A percentile compares a stretch with the other conserved stretches of the same genome.
Conservation (phyloP, 352 stramenopile genomes). For the Pythium insidiosum region DNA sequence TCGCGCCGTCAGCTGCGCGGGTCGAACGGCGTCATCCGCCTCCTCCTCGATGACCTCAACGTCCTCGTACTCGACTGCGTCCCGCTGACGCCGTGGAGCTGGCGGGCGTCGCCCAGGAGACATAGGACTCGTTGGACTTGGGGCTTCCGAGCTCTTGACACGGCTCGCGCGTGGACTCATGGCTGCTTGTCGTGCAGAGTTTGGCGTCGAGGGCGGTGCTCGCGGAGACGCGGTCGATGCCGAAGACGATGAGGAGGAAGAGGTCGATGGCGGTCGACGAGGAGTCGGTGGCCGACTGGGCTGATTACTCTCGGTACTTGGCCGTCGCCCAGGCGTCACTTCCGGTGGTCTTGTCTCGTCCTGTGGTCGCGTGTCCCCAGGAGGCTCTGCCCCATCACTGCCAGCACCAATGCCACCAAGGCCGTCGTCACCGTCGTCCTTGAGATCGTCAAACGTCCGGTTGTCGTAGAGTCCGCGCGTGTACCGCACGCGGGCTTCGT, state of each 20-base stretch:
- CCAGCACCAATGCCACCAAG: too few relatives aligned
- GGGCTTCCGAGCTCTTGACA: neutral
- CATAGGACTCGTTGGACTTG: neutral
- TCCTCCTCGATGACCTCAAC: slow-evolving; percentile 4
- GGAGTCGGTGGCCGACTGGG: too few relatives aligned
- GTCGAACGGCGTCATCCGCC: slow-evolving; percentile 5
- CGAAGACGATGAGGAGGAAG: too few relatives aligned
- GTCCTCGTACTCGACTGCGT: neutral
- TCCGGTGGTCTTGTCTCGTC: too few relatives aligned
- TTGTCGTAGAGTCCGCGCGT: slow-evolving; percentile 33
- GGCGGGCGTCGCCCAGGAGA: neutral
- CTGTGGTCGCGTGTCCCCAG: too few relatives aligned
- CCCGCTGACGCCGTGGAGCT: neutral
- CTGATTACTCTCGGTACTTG: too few relatives aligned
- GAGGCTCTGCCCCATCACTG: too few relatives aligned
- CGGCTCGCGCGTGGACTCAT: slow-evolving; percentile 7
- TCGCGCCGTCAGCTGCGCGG: slow-evolving; percentile 3
- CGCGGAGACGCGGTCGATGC: neutral
- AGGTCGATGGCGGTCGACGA: too few relatives aligned
- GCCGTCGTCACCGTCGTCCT: slow-evolving; percentile 8
- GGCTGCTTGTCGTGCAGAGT: slow-evolving; percentile 3
- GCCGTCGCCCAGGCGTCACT: too few relatives aligned
- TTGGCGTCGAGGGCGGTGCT: slow-evolving; percentile 4
- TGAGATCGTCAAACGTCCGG: slow-evolving; percentile 33
- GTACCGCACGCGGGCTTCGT: slow-evolving; percentile 37